A percentile compares a stretch with the other conserved stretches of the same genome.
These are phyloP conservation scores for Exophiala sp. DNA, from an alignment of 2,329 filamentous ascomycete species.

Conservation along the genomic window DNA sequence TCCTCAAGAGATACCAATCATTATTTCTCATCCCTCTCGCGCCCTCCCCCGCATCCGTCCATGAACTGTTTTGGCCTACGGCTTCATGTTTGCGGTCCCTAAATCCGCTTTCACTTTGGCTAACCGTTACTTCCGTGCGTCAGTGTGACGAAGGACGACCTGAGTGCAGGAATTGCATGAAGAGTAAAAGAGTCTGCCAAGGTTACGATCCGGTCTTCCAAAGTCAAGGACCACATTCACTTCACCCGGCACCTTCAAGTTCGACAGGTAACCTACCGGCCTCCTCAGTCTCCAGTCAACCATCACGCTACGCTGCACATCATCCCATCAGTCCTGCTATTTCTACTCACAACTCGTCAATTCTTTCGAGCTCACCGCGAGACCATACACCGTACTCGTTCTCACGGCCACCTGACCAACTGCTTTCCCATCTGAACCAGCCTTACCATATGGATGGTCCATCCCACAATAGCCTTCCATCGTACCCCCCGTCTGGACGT, in stretches of 20 bases:
- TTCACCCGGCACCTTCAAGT: conserved; percentile 51
- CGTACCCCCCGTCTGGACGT: conserved; percentile 22
- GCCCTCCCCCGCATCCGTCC: conserved; percentile 4
- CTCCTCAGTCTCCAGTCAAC: conserved; percentile 9
- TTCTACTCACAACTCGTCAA: conserved; percentile 16
- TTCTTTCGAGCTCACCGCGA: conserved; percentile 21
- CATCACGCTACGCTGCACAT: conserved; percentile 11
- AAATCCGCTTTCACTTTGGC: too few species aligned
- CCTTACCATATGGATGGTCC: conserved; percentile 26
- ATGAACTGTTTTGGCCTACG: conserved; percentile 3
- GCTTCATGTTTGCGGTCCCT: too few species aligned
- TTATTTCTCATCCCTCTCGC: conserved; percentile 8
- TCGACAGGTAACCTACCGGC: conserved; percentile 34
- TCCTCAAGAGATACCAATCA: conserved; percentile 13
- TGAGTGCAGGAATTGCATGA: conserved; percentile 67
- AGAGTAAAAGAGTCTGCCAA: conserved; percentile 61
- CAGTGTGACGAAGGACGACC: conserved; percentile 97
- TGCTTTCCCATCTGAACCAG: conserved; percentile 26
- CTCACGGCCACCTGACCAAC: conserved; percentile 23
- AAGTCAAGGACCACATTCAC: conserved; percentile 51
- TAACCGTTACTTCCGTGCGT: too few species aligned
- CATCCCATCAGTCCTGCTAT: conserved; percentile 20
- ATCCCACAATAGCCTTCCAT: conserved; percentile 14
- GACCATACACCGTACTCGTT: conserved; percentile 25
- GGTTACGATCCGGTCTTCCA: conserved; percentile 65